These are phyloP conservation scores for Anaeramoeba ignava DNA, from an alignment of 78 protist species.

Conservation along the genomic window DNA sequence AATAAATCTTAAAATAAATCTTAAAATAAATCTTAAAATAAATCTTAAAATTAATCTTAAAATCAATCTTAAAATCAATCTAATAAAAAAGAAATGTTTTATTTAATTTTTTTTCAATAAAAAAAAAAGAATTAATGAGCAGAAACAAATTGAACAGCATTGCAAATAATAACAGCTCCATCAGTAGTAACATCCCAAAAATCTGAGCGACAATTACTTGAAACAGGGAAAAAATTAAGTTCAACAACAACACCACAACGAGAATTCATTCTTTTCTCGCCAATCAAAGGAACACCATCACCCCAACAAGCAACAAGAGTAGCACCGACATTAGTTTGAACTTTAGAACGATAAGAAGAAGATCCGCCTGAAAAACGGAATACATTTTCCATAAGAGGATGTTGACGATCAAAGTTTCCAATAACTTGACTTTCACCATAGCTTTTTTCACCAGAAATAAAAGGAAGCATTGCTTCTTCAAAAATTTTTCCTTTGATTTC, in stretches of 20 bases:
- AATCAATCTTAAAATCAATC: too few relatives aligned
- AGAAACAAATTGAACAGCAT: background rate
- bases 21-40: too few relatives aligned
- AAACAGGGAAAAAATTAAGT: background rate
- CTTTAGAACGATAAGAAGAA: background rate
- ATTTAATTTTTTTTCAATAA: too few relatives aligned
- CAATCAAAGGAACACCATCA: background rate
- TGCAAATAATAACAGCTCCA: background rate
- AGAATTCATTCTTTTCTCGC: background rate
- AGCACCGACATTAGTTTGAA: background rate
- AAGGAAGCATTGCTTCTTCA: background rate
- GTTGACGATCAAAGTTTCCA: background rate
- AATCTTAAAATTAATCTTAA: too few relatives aligned
- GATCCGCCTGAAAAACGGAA: background rate
- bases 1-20: too few relatives aligned
- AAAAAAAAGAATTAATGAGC: too few relatives aligned
- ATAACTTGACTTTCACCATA: background rate
- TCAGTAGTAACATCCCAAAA: background rate
- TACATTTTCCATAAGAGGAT: background rate
- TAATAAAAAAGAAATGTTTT: too few relatives aligned
- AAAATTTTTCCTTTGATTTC: background rate
- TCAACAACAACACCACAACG: background rate
- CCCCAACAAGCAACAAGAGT: background rate
- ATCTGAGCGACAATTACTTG: background rate
- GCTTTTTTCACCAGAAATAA: background rate